Evolutionary conservation across 768 basidiomycete species (phyloP), one percentile per base, ranked within the genome.

Genomic region (Tulasnella sp.): DNA sequence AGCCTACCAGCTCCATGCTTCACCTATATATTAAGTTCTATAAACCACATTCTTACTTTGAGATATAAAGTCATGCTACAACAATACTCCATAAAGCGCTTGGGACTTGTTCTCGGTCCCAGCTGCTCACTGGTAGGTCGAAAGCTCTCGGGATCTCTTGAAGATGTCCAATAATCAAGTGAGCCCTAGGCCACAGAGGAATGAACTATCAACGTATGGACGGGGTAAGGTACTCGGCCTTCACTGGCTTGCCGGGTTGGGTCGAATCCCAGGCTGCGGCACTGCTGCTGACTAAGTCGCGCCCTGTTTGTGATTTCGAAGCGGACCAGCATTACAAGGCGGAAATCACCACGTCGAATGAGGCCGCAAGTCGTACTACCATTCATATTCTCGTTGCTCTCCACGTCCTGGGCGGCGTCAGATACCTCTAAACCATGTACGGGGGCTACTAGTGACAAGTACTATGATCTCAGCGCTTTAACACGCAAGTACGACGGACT

Each of bases 391-490:
- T 27, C 62, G 34, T 36, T 68, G 31, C 5, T 68, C 16, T 68
- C 62, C 16, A 68, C 31, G 19, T 34, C 31, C n/a, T 68, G 62
- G 62, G 62, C 62, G 2, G 62, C 62, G 6, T 68, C 73, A 46
- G 73, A 74, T n/a, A 36, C 19, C 16, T 39, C 73, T 27, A 74
- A 74, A 39, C 73, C 73, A 74, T 74, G 73, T 36, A 74, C 73
- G 6, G 73, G 38, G n/a, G 38, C 73, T 19, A 40, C 16, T 27
- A 39, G 18, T 40, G 44, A 74, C 44, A 74, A 74, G 39, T 74
- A 34, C 73, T 74, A 27, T 27, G 73, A 74, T 36, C 44, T 74
- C 39, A 74, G 73, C 38, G 38, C 38, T 34, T n/a, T 74, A 38
- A 40, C 73, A 74, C 39, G 39, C 73, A 74, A 74, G 73, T 74